Percentiles rank a stretch among this genome's conserved stretches.
phyloP scores from a whole-genome alignment of 2,329 filamentous ascomycete genomes.

The Fusarium piperis region DNA sequence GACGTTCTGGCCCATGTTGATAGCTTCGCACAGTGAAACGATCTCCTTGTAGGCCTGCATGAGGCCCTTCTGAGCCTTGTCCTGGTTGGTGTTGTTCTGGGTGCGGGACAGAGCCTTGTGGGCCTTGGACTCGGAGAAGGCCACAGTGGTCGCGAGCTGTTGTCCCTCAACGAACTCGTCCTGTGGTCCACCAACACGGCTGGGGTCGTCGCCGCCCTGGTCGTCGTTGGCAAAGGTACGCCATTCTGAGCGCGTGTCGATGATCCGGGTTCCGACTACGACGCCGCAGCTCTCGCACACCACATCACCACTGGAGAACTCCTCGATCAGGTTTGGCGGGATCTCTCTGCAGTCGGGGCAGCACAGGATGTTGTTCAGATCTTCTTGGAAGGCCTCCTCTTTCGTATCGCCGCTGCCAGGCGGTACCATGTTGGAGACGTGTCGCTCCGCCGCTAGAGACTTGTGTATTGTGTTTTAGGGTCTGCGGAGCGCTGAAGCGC shows the following conservation, averaged over 20 bases:
- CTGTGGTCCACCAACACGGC: constrained; percentile 93
- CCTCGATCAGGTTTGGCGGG: constrained; percentile 92
- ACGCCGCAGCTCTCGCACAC: constrained; percentile 93
- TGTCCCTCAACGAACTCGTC: constrained; percentile 91
- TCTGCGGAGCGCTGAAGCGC: background rate
- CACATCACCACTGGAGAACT: constrained; percentile 91
- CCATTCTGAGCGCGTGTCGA: constrained; percentile 98
- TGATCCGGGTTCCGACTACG: constrained; percentile 88
- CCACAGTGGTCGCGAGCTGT: constrained; percentile 88
- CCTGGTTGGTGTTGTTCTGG: constrained; percentile 84
- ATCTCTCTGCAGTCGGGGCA: constrained; percentile 92
- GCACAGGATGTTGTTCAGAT: constrained; percentile 84
- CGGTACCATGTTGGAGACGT: constrained; percentile 59
- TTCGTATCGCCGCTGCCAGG: constrained; percentile 47
- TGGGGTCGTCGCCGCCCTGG: constrained; percentile 94
- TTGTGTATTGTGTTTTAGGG: background rate
- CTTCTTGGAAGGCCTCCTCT: constrained; percentile 72
- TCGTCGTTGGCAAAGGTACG: constrained; percentile 99
- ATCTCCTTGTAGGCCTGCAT: constrained; percentile 91
- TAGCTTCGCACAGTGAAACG: constrained; percentile 84
- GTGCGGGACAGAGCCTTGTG: constrained; percentile 82
- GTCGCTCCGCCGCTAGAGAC: background rate
- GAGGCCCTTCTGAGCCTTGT: constrained; percentile 85
- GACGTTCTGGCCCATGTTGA: constrained; percentile 81
- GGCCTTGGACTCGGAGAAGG: constrained; percentile 78